A percentile compares a stretch with the other conserved stretches of the same genome.
These are phyloP conservation scores for Akebia trifoliata DNA, from an alignment of 164 flowering plant species.

Conservation along the genomic window DNA sequence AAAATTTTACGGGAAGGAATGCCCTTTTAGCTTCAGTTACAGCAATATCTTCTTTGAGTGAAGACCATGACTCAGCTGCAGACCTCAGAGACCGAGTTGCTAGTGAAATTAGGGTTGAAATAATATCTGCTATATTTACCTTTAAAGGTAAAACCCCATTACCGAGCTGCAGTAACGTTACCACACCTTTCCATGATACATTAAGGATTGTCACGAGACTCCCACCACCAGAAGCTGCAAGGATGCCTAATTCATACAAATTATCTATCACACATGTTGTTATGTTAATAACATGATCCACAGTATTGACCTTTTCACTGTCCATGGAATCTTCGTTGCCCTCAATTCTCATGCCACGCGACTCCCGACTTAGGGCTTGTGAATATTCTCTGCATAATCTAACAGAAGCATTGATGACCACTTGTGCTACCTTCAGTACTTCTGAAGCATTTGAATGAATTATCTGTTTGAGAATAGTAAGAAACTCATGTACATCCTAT, in stretches of 20 bases:
- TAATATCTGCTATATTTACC: constrained; percentile 55
- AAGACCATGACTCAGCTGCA: constrained; percentile 69
- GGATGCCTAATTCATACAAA: constrained; percentile 60
- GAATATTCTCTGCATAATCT: constrained; percentile 54
- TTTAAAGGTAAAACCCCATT: constrained; percentile 46
- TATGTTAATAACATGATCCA: constrained; percentile 40
- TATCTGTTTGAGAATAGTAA: constrained; percentile 40
- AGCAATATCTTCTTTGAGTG: constrained; percentile 37
- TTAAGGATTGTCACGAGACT: constrained; percentile 70
- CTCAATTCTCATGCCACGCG: constrained; percentile 15
- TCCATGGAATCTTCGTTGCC: constrained; percentile 17
- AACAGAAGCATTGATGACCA: constrained; percentile 46
- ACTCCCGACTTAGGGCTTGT: constrained; percentile 39
- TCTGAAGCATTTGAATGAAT: constrained; percentile 49
- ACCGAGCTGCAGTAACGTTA: constrained; percentile 71
- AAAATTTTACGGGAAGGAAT: constrained; percentile 81
- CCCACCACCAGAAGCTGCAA: constrained; percentile 86
- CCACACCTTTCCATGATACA: constrained; percentile 94
- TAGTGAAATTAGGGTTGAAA: constrained; percentile 53
- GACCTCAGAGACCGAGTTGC: constrained; percentile 55
- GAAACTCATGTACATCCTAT: constrained; percentile 1
- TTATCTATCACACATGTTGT: constrained; percentile 41
- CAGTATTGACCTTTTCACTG: constrained; percentile 17
- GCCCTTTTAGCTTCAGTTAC: constrained; percentile 66
- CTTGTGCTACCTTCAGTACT: constrained; percentile 48